phyloP scores from a whole-genome alignment of 164 flowering plant species.

The Vitis riparia region DNA sequence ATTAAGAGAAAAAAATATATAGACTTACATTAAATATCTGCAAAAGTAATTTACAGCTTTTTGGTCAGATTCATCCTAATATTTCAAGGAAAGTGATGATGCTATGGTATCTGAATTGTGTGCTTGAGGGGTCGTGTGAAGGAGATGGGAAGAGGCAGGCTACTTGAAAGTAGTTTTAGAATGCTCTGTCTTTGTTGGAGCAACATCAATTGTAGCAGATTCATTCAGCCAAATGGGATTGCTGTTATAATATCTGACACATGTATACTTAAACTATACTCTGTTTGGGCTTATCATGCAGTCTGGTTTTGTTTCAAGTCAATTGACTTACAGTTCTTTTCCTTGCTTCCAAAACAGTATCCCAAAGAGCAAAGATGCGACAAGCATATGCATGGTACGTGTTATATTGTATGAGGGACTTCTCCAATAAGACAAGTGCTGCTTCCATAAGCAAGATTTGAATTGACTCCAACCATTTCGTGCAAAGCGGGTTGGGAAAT shows the following conservation, averaged over 20 bases:
- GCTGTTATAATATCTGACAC: too few relatives aligned
- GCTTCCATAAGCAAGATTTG: conserved; percentile 51
- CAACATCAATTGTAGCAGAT: too few relatives aligned
- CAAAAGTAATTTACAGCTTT: too few relatives aligned
- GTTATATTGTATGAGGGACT: conserved; percentile 52
- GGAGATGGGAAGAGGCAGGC: too few relatives aligned
- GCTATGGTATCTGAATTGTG: too few relatives aligned
- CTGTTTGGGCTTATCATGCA: not conserved
- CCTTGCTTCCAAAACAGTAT: conserved; percentile 49
- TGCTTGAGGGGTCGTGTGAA: too few relatives aligned
- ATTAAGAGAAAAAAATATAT: not conserved
- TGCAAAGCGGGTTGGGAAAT: conserved; percentile 37
- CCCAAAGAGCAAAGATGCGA: conserved; percentile 41
- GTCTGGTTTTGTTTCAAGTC: too few relatives aligned
- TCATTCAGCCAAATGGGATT: too few relatives aligned
- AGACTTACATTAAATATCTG: not conserved
- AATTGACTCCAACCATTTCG: conserved; percentile 38
- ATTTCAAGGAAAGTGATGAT: too few relatives aligned
- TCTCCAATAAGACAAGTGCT: conserved; percentile 42
- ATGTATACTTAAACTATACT: not conserved
- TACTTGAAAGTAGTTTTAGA: too few relatives aligned
- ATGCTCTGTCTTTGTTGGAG: too few relatives aligned
- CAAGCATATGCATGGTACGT: conserved; percentile 27
- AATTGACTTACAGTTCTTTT: conserved; percentile 38
- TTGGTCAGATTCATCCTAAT: too few relatives aligned